Evolutionary conservation across 805 yeast species (phyloP).

Genomic region (Huiozyma sinensis): DNA sequence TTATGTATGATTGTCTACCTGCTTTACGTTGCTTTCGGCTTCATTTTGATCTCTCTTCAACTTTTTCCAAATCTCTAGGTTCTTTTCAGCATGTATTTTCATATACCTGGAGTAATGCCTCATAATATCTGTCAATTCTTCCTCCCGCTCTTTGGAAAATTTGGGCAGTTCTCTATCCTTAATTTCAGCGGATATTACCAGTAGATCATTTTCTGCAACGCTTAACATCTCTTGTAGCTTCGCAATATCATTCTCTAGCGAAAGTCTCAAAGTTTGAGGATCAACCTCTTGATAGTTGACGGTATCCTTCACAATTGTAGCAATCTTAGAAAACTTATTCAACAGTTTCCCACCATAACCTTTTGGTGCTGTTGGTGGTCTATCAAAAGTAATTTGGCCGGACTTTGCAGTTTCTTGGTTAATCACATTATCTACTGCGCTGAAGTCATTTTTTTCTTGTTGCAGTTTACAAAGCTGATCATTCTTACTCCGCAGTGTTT

Average conservation of each 20-base stretch:
- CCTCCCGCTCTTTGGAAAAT: constrained; percentile 16
- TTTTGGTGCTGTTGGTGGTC: constrained; percentile 5
- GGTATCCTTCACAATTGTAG: constrained; percentile 24
- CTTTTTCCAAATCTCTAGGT: constrained; percentile 23
- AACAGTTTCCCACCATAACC: constrained; percentile 20
- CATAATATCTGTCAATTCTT: constrained; percentile 17
- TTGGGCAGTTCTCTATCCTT: constrained; percentile 26
- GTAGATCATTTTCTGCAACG: constrained; percentile 25
- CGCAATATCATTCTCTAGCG: constrained; percentile 17
- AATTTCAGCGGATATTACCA: constrained; percentile 22
- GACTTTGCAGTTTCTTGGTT: constrained; percentile 15
- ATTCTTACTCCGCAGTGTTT: constrained; percentile 14
- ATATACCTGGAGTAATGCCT: constrained; percentile 21
- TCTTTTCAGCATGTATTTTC: constrained; percentile 22
- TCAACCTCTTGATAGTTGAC: constrained; percentile 25
- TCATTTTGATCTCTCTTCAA: constrained; percentile 4
- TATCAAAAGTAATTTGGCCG: constrained; percentile 12
- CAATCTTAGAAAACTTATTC: constrained; percentile 22
- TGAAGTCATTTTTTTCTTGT: constrained; percentile 16
- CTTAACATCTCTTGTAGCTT: constrained; percentile 14
- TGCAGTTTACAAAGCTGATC: constrained; percentile 20
- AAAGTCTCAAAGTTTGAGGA: constrained; percentile 11
- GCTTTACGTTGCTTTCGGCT: too few species aligned
- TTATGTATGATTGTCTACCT: too few species aligned
- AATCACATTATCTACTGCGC: constrained; percentile 16